Evolutionary conservation across 192 early-diverging fungal species (phyloP), one percentile per base, ranked within the genome.

Genomic region (Phlyctochytrium planicorne): DNA sequence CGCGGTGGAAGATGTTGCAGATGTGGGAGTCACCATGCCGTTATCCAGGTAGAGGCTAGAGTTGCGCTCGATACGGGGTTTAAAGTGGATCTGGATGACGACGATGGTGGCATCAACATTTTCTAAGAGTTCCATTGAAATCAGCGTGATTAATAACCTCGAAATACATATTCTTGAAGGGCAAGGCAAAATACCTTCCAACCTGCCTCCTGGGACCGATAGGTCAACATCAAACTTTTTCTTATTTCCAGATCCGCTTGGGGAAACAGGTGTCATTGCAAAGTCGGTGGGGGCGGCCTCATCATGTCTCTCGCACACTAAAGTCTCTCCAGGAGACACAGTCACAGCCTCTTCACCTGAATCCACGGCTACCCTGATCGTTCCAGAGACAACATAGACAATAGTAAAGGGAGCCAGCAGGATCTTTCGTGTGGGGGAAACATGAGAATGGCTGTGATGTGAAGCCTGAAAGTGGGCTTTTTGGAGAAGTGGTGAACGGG

Each of bases 351-450:
- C 63, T 24, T 53, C 23, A 6, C 34, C 63, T 10, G 62, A 68
- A 20, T 82, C 78, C 16, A 82, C 70, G 2, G 55, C 35, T 1
- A 73, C 75, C 32, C 66, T 56, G 65, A 84, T 72, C n/a, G 68
- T 59, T n/a, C 87, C 87, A 0, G 71, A 79, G 14, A 89, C 74
- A 14, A 89, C 87, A 65, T 87, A 82, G 0, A 89, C 75, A 52
- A 89, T 75, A 3, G 78, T 74, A 59, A 80, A 77, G 29, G 80
- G 63, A 2, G 82, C 82, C 14, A 88, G 65, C 23, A 88, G 71
- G 56, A 88, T 70, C 63, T 76, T 88, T 30, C 60, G 74, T 24
- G 67, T 82, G 3, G 81, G 64, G 16, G 63, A 47, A 47, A 47
- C 40, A n/a, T n/a, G n/a, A n/a, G n/a, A n/a, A n/a, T n/a, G n/a